Base-by-base conservation (phyloP, 148 eudicot genomes). In the Rhododendron vialii region DNA sequence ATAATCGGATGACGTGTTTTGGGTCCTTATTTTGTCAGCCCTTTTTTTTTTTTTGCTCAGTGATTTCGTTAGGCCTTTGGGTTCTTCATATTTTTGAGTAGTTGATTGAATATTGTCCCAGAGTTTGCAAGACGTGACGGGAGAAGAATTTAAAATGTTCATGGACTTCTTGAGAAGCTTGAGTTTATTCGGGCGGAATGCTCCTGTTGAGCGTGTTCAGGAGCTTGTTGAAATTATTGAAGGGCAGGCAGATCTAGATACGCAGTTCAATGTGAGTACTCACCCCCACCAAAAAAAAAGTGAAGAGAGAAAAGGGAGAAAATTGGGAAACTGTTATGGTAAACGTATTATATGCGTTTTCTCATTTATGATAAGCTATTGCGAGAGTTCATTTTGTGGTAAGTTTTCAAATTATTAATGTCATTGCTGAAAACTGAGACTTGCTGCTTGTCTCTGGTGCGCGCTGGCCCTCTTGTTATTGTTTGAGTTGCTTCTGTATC, bases 71-170 rank as follows among this genome's bases (percentile, higher is more conserved):
- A 55, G 43, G 45, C 4, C 43, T 82, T 77, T 0, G 10, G 2
- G 9, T 48, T 30, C 7, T 45, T 83, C 5, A 36, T 61, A 36
- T 51, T 81, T 80, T 67, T 43, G 43, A 73, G 30, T 79, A 86
- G 84, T 78, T n/a, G 77, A 75, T 51, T 73, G 47, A 24, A n/a
- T 87, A 48, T 36, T 87, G 17, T 91, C 93, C 61, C 94, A 98
- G 99, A 95, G 95, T 90, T 87, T 98, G 90, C 95, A 94, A 91
- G 99, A 95, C 82, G 99, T 98, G 51, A 95, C 95, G 10, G 96
- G 92, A 33, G 91, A 90, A 57, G 98, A 98, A 81, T 98, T 98
- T 84, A 94, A 93, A 88, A 93, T 94, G 96, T 95, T 98, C 84
- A 91, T 95, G 88, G 95, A 98, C 83, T 98, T 98, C 90, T 92